phyloP scores from a whole-genome alignment of 805 yeast species.

The Barnettozyma sucrosica region DNA sequence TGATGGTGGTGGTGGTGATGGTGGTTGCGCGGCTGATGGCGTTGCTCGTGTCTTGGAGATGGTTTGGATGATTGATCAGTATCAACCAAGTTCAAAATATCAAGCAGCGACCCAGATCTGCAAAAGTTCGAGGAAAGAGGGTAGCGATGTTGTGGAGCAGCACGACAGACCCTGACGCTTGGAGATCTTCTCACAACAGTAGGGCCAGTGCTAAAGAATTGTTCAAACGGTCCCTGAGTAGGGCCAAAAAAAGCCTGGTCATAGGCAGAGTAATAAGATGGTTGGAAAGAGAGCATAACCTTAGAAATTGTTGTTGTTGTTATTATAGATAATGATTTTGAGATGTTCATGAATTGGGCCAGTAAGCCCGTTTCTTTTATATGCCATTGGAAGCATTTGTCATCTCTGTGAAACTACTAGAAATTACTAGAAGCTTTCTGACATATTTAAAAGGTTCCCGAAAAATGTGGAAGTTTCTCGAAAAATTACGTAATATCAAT shows the following conservation, averaged over 20 bases:
- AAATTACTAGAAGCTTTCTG: background rate
- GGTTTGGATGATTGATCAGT: background rate
- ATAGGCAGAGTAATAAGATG: conserved; percentile 2
- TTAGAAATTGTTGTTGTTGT: background rate
- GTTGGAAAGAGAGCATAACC: conserved; percentile 13
- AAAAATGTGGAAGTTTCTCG: background rate
- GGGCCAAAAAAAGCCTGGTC: conserved; percentile 2
- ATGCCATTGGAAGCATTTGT: background rate
- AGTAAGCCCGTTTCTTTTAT: background rate
- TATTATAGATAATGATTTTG: background rate
- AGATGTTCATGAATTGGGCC: background rate
- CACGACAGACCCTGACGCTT: background rate
- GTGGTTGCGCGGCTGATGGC: background rate
- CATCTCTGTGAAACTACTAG: background rate
- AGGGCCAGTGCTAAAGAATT: conserved; percentile 3
- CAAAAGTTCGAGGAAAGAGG: background rate
- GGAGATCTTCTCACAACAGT: conserved; percentile 6
- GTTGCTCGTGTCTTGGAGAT: background rate
- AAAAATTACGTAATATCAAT: background rate
- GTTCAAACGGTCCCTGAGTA: conserved; percentile 3
- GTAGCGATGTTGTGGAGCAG: background rate
- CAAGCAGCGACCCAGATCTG: conserved; percentile 2
- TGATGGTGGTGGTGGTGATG: background rate
- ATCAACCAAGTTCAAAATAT: conserved; percentile 5
- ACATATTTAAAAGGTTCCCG: background rate